Evolutionary conservation across 768 basidiomycete species (phyloP).

Genomic region (Hericium coralloides): DNA sequence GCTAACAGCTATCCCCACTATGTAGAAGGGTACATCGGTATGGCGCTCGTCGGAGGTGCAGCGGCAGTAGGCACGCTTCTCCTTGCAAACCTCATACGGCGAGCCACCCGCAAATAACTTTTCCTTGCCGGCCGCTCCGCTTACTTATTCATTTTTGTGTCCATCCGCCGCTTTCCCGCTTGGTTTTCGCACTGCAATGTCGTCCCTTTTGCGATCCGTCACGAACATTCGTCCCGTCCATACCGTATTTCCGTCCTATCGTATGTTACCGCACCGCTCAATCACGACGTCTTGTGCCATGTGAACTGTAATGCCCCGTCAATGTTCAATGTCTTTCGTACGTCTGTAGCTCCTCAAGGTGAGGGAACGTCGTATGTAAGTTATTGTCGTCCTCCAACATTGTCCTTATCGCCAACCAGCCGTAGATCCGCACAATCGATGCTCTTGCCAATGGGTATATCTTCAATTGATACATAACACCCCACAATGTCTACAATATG

Average conservation of each 20-base stretch:
- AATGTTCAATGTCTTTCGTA: too few relatives aligned
- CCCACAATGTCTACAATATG: too few relatives aligned
- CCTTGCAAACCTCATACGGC: conserved; percentile 75
- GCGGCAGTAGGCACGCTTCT: conserved; percentile 77
- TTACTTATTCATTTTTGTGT: not conserved
- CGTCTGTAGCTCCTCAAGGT: too few relatives aligned
- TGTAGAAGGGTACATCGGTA: conserved; percentile 95
- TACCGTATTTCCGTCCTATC: not conserved
- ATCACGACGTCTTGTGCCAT: not conserved
- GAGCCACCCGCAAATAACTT: conserved; percentile 46
- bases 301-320: not conserved
- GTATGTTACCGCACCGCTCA: not conserved
- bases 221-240: not conserved
- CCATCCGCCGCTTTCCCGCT: not conserved
- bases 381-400: too few relatives aligned
- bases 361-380: too few relatives aligned
- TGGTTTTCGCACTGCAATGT: not conserved
- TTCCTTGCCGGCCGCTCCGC: not conserved
- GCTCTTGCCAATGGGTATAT: too few relatives aligned
- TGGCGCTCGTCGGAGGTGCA: conserved; percentile 89
- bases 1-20: not conserved
- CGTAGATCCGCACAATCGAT: too few relatives aligned
- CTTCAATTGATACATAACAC: too few relatives aligned
- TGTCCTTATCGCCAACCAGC: too few relatives aligned
- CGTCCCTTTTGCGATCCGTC: not conserved